These are phyloP conservation scores for Ogataea zsoltii DNA, from an alignment of 805 yeast genomes.

Conservation along the genomic window DNA sequence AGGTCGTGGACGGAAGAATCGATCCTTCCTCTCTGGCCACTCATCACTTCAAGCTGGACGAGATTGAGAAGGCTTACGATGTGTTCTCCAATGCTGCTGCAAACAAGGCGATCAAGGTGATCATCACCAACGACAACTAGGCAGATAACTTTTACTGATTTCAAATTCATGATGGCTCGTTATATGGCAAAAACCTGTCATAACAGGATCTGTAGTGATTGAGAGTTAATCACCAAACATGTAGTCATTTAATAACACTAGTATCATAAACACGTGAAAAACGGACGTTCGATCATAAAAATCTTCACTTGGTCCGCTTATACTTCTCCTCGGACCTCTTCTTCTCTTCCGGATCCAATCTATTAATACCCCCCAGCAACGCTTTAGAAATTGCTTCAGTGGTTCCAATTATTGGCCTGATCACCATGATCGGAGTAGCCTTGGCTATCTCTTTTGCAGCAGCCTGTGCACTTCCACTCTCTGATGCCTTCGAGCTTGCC, in stretches of 20 bases:
- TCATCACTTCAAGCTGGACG: slow-evolving; percentile 55
- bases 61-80: slow-evolving; percentile 62
- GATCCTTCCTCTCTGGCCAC: slow-evolving; percentile 57
- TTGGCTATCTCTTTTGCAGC: slow-evolving; percentile 68
- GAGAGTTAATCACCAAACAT: too few species aligned
- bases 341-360: slow-evolving; percentile 66
- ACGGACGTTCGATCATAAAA: too few species aligned
- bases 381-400: slow-evolving; percentile 87
- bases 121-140: slow-evolving; percentile 23
- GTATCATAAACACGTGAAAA: not conserved
- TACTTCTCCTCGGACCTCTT: slow-evolving; percentile 67
- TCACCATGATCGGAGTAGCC: slow-evolving; percentile 76
- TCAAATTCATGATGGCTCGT: not conserved
- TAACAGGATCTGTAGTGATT: too few species aligned
- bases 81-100: slow-evolving; percentile 54
- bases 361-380: slow-evolving; percentile 80
- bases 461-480: slow-evolving; percentile 63
- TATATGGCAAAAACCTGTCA: not conserved
- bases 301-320: slow-evolving; percentile 29
- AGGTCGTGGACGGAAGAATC: slow-evolving; percentile 39
- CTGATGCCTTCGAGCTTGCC: slow-evolving; percentile 62
- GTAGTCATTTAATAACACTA: not conserved
- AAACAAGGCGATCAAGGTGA: slow-evolving; percentile 55
- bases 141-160: not conserved
- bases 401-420: slow-evolving; percentile 88